Conservation (phyloP, 2,329 filamentous ascomycete species). For the Aspergillus novoparasiticus region DNA sequence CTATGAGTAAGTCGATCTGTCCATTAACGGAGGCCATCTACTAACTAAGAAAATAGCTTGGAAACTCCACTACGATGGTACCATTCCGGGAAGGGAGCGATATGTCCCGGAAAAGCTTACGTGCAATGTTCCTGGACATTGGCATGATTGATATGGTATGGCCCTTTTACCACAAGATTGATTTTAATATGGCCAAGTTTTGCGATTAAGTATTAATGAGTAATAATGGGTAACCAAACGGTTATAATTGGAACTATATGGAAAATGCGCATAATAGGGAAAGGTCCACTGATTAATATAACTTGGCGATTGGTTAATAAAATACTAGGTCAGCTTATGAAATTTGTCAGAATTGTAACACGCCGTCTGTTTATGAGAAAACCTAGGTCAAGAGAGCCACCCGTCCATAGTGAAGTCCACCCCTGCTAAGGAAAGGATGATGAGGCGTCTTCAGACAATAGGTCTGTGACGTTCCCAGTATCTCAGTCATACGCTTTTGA, state of each 20-base stretch:
- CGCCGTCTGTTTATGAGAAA: neutral
- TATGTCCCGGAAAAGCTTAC: neutral
- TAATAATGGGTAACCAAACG: no score
- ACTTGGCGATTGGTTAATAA: neutral
- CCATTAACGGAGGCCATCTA: no score
- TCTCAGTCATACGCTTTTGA: neutral
- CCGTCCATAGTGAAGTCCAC: no score
- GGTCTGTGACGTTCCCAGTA: neutral
- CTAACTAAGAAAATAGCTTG: neutral
- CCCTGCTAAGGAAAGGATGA: neutral
- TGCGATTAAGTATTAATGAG: neutral
- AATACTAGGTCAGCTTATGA: neutral
- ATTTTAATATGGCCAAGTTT: neutral
- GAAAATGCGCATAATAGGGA: neutral
- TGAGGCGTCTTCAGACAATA: neutral
- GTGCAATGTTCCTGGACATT: neutral
- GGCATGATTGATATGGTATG: neutral
- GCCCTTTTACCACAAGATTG: neutral
- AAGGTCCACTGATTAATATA: neutral
- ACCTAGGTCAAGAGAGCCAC: neutral
- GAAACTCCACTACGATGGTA: neutral
- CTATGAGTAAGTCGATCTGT: slow-evolving; percentile 36
- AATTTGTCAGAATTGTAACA: neutral
- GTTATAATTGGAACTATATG: neutral
- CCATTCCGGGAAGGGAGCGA: neutral